These are phyloP conservation scores for Calonectria montana DNA, from an alignment of 2,329 filamentous ascomycete genomes.

Conservation along the genomic window DNA sequence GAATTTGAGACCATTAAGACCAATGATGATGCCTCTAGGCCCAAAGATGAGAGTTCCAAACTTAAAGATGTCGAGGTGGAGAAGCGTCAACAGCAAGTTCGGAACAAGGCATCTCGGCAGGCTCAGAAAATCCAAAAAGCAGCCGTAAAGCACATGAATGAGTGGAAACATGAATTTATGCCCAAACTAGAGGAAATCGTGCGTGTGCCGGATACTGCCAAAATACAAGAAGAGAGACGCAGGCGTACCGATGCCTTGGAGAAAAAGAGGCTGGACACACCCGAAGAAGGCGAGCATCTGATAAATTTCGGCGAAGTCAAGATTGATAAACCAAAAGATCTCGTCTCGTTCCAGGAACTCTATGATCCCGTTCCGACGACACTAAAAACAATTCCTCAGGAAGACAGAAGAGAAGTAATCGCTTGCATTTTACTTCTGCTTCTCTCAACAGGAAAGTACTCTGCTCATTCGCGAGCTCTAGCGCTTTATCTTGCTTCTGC, in stretches of 20 bases:
- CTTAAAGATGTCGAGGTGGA: conserved; percentile 23
- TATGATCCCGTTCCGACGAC: conserved; percentile 66
- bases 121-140: conserved; percentile 56
- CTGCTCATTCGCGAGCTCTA: conserved; percentile 77
- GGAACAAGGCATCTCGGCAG: conserved; percentile 36
- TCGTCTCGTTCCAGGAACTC: conserved; percentile 60
- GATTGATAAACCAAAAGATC: conserved; percentile 50
- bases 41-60: conserved; percentile 1
- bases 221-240: conserved; percentile 59
- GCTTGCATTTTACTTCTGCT: conserved; percentile 78
- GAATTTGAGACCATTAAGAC: conserved; percentile 11
- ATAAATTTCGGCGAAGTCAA: conserved; percentile 53
- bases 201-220: conserved; percentile 60
- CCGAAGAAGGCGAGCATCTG: conserved; percentile 52
- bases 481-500: conserved; percentile 76
- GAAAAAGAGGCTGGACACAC: conserved; percentile 48
- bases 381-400: conserved; percentile 65
- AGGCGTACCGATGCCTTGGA: conserved; percentile 57
- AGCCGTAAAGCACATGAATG: conserved; percentile 76
- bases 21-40: conserved; percentile 19
- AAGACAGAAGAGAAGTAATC: conserved; percentile 72
- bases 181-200: conserved; percentile 76
- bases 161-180: conserved; percentile 82
- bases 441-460: conserved; percentile 79
- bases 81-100: conserved; percentile 27